Evolutionary conservation across 768 basidiomycete genomes (phyloP), one percentile per base, ranked within the genome.

Genomic region (Boletales sp.): DNA sequence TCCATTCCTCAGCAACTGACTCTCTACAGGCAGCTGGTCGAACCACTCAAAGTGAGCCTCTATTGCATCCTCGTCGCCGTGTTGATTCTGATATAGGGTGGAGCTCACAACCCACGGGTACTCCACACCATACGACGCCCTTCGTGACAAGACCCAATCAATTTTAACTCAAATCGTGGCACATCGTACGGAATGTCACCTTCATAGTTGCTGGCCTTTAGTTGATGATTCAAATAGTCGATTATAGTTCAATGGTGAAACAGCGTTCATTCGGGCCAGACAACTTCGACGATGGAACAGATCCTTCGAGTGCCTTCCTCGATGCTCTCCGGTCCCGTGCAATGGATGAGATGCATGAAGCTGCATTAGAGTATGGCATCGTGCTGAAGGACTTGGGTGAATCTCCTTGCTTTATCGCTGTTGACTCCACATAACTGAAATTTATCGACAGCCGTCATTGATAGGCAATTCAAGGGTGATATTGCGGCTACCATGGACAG

Each of bases 391-490:
- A 92, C 55, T 80, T 91, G 34, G 84, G 83, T 83, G 57, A 6
- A 75, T 61, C 30, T 42, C 19, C 14, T 33, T 21, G 11, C 31
- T 18, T 42, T 11, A n/a, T 32, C 11, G 10, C 19, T 30, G 31
- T 32, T 15, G n/a, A 17, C 19, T 13, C 28, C 28, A 45, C 54
- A 7, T 49, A 28, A 64, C 46, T 1, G 28, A 28, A 25, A 30
- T 36, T 25, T n/a, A 25, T 57, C 56, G 17, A 49, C 49, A 84
- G 90, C 89, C 48, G 90, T 92, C 48, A 91, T 91, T 50, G 88
- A 91, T 62, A 74, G 90, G 30, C 86, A 90, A 58, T 92, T 92
- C 74, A 91, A 92, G 73, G 89, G 88, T 51, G 89, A 92, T 61
- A 90, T 90, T 56, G 90, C 87, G 1, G 71, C 78, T 25, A 88